Conservation (phyloP, 495 filamentous ascomycete species). For the Hypoxylon trugodes region DNA sequence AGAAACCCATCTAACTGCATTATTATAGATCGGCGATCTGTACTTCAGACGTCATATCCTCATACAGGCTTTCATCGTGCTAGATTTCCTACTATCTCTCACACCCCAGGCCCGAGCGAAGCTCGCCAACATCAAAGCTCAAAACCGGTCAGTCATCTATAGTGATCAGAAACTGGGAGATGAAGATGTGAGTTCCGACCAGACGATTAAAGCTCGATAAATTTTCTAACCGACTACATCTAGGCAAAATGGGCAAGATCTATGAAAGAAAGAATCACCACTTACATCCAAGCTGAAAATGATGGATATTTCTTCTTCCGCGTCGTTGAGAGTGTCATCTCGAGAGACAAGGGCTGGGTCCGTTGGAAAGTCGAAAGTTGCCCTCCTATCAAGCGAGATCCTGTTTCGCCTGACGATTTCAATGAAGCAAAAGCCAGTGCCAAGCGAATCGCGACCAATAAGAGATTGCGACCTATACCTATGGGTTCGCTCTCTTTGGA, state of each 20-base stretch:
- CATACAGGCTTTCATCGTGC: constrained; percentile 90
- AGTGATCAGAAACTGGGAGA: constrained; percentile 74
- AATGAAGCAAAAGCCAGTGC: constrained; percentile 70
- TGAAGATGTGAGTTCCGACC: constrained; percentile 71
- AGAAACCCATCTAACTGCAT: constrained; percentile 24
- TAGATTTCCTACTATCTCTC: constrained; percentile 91
- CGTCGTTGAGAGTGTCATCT: constrained; percentile 94
- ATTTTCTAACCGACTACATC: constrained; percentile 10
- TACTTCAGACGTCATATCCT: constrained; percentile 93
- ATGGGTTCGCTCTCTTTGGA: constrained; percentile 76
- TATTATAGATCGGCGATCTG: constrained; percentile 81
- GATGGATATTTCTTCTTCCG: constrained; percentile 93
- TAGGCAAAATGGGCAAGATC: constrained; percentile 77
- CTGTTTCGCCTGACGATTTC: constrained; percentile 71
- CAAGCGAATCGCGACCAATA: constrained; percentile 69
- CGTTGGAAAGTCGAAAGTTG: constrained; percentile 97
- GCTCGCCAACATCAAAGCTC: constrained; percentile 66
- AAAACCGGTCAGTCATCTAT: constrained; percentile 89
- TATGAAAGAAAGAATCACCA: constrained; percentile 76
- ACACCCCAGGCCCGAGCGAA: constrained; percentile 84
- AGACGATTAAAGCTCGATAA: background rate
- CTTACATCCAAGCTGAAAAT: constrained; percentile 78
- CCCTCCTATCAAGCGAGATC: constrained; percentile 79
- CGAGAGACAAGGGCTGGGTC: constrained; percentile 97
- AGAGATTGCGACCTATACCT: constrained; percentile 69